A percentile compares a stretch with the other conserved stretches of the same genome.
phyloP scores from a whole-genome alignment of 768 basidiomycete species.

The Tylopilus sp. region DNA sequence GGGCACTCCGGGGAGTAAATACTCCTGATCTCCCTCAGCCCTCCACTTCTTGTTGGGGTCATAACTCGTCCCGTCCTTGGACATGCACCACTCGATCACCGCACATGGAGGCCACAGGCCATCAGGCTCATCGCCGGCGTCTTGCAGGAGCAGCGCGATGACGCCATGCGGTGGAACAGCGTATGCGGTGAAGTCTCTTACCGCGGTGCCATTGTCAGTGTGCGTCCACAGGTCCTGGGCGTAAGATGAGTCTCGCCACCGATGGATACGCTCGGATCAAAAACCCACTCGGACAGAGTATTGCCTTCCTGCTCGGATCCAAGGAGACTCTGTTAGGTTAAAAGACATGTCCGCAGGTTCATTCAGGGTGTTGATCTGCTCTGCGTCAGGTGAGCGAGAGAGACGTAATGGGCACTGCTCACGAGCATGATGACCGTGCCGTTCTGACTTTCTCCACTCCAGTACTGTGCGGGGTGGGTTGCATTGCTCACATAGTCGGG shows the following conservation, averaged over 20 bases:
- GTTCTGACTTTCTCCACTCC: constrained; percentile 64
- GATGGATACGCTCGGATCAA: neutral
- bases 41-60: constrained; percentile 29
- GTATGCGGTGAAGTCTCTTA: constrained; percentile 52
- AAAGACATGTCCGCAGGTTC: constrained; percentile 56
- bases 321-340: constrained; percentile 64
- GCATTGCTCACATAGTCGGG: constrained; percentile 37
- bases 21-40: constrained; percentile 11
- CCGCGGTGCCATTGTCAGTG: constrained; percentile 63
- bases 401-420: constrained; percentile 8
- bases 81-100: constrained; percentile 54
- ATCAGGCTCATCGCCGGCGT: constrained; percentile 64
- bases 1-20: neutral
- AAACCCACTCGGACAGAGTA: constrained; percentile 58
- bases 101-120: constrained; percentile 57
- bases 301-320: constrained; percentile 64
- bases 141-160: constrained; percentile 59
- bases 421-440: constrained; percentile 70
- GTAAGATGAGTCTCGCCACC: neutral
- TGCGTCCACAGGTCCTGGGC: constrained; percentile 69
- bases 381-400: neutral
- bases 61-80: constrained; percentile 50
- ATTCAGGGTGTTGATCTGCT: constrained; percentile 59
- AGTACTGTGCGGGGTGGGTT: constrained; percentile 64
- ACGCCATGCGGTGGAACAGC: constrained; percentile 67